Evolutionary conservation across 192 early-diverging fungal genomes (phyloP), one percentile per base, ranked within the genome.

Genomic region (Entomortierella parvispora): DNA sequence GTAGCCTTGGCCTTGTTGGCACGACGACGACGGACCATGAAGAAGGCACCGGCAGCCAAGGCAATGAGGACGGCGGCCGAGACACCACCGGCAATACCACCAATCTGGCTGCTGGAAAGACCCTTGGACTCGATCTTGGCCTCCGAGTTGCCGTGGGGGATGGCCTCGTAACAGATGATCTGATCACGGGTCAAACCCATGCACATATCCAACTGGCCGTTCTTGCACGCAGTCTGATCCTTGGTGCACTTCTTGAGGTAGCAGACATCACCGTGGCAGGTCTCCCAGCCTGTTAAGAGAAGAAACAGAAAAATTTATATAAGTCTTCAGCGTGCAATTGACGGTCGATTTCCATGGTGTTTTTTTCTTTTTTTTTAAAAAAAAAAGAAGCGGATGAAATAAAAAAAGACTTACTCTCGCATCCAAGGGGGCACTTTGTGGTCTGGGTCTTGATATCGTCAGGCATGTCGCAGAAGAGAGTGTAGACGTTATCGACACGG

Each of bases 71-170:
- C 72, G 2, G 72, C 72, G 29, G 48, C 65, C 11, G 72, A 76
- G 47, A 76, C 72, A 63, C 72, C 72, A 37, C 72, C 72, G 26
- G 72, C 72, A 22, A 76, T 76, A 46, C 65, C 72, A 34, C 72
- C 72, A 28, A 76, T 29, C 59, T 76, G 65, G n/a, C 65, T 34
- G 52, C 49, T 32, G 6, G 53, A 51, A 26, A 68, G 53, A 50
- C 54, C 46, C 14, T 20, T 43, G n/a, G 25, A 23, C 44, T 45
- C 37, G 7, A 47, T 28, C 40, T 40, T 8, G 48, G 57, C 31
- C 28, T 31, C 10, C 23, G 55, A 32, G 31, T 2, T 34, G 5
- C 65, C 65, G 47, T 62, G 64, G n/a, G 48, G 23, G 20, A 17
- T 9, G 12, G 52, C 10, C 32, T 76, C 59, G 59, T 63, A 68